phyloP scores from a whole-genome alignment of 768 basidiomycete species.

The Podaxis pistillaris region DNA sequence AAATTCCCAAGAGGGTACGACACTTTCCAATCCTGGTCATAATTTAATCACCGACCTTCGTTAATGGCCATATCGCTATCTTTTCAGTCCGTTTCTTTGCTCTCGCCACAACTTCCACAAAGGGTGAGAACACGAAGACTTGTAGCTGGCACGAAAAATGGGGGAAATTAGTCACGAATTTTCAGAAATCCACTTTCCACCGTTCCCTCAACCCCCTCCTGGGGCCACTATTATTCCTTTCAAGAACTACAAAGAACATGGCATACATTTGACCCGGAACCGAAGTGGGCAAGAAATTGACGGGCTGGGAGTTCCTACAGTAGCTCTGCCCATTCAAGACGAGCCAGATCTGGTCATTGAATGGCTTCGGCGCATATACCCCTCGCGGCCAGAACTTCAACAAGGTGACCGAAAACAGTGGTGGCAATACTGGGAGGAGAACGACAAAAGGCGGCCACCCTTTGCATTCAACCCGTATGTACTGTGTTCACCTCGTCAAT shows the following conservation, averaged over 20 bases:
- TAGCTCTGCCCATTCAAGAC: background rate
- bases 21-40: background rate
- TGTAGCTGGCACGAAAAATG: background rate
- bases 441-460: background rate
- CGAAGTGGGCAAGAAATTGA: slow-evolving; percentile 4
- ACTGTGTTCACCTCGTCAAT: background rate
- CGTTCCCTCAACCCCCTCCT: background rate
- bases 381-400: background rate
- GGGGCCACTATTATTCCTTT: background rate
- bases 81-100: background rate
- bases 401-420: background rate
- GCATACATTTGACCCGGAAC: background rate
- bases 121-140: background rate
- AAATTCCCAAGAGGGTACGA: background rate
- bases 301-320: slow-evolving; percentile 6
- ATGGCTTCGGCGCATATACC: background rate
- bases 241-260: slow-evolving; percentile 7
- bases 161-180: background rate
- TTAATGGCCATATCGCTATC: background rate
- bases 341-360: background rate
- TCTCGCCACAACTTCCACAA: background rate
- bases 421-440: slow-evolving; percentile 9
- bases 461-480: slow-evolving; percentile 5
- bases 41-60: background rate
- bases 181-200: background rate